Base-by-base conservation (phyloP, 257 asterid species). In the Rubia yunnanensis region DNA sequence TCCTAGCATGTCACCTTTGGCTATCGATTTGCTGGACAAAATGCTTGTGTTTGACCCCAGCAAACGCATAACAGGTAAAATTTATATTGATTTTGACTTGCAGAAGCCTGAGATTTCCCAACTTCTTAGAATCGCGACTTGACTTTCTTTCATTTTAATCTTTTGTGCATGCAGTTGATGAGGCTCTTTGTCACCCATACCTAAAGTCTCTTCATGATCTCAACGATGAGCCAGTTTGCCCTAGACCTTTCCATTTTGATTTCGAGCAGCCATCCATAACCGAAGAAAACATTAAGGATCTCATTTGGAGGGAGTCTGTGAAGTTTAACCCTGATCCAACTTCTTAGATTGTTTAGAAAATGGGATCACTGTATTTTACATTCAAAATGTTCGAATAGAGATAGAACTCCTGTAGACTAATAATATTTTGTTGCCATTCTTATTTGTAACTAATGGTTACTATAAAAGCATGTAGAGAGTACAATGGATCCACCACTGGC, bases 131-230 rank as follows among this genome's bases (percentile, higher is more conserved):
- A 14, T 44, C 2, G 1, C 5, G n/a, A 44, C 8, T 7, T 44
- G 8, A 44, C 8, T 44, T 44, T 44, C 52, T 44, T 44, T 44
- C 52, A 44, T 44, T 44, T 44, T 44, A 69, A 7, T 22, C 11
- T 35, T 7, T 22, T 44, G 30, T 60, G 46, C 76, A 56, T 70
- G 63, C 88, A 89, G 98, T 82, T 67, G 95, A 82, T 0, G 96
- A 84, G 82, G 98, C 98, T 60, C 95, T 92, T 20, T 81, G 87
- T 75, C 98, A 92, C 64, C 95, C 97, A 15, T 92, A 92, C 79
- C 73, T 92, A 81, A 92, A 91, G 0, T 86, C 96, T 39, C 95
- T 89, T 20, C 98, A 92, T 28, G 91, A 83, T 63, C 86, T 92
- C 83, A 89, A 85, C 44, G 98, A 87, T 79, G 98, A 92, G 81